Evolutionary conservation across 176 grass and related monocot species (phyloP), one percentile per base, ranked within the genome.

Genomic region (Cymbopogon citratus): DNA sequence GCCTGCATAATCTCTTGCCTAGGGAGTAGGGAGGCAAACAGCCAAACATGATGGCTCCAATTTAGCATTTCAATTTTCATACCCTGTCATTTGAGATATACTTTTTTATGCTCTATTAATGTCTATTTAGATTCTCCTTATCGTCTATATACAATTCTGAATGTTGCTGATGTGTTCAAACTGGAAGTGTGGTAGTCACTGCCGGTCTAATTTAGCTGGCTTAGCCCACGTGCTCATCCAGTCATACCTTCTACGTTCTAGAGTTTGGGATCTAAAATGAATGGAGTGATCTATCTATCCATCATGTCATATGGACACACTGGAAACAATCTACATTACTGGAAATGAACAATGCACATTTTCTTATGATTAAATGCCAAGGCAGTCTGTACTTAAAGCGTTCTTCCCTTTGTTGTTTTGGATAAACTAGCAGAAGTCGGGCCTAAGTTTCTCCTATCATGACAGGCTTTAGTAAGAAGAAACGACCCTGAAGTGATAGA

Each of bases 391-490:
- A 12, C 14, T 25, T 12, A 9, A 66, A 49, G 12, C 0, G 0
- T 11, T 72, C n/a, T 38, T 63, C 1, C 18, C n/a, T n/a, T 26
- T 71, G 13, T 25, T 35, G 21, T 68, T 76, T 81, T 25, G 39
- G 31, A 62, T 36, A 70, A 79, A 51, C 21, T 69, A 70, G 15
- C 1, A 54, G 25, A 61, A 61, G 9, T 29, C 36, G 9, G 63
- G 10, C 51, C 59, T 70, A 63, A 75, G 0, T 35, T 81, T 63
- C 18, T 38, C 51, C 23, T 46, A 43, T 27, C 49, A 33, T 64
- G 25, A 77, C 79, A 97, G 90, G 96, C 96, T 69, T 81, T 98
- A 81, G 91, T 98, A 82, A 90, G 96, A 90, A 95, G 90, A 87
- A 75, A 86, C 36, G 92, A 98, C 18, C 28, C 96, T 34, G 96